Conservation (phyloP, 1,139 yeast species). For the Candida smagusa region DNA sequence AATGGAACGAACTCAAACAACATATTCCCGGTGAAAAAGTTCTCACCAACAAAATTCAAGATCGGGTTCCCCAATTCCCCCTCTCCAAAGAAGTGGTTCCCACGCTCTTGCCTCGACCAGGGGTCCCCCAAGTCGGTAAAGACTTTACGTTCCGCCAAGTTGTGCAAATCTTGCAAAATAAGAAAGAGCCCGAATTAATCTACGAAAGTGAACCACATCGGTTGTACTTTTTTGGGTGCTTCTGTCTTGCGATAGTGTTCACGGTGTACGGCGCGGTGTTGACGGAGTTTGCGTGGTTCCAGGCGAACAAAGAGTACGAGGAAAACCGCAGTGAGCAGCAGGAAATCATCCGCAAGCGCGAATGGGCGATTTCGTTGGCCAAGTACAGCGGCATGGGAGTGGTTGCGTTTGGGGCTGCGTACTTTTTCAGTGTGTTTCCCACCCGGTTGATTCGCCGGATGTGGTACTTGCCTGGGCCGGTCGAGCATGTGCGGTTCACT, state of each 20-base stretch:
- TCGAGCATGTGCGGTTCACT: constrained; percentile 58
- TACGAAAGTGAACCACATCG: constrained; percentile 85
- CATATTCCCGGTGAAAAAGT: constrained; percentile 61
- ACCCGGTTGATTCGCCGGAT: constrained; percentile 70
- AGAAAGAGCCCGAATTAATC: constrained; percentile 65
- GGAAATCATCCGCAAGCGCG: constrained; percentile 33
- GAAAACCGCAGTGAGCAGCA: constrained; percentile 50
- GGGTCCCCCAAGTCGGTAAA: constrained; percentile 67
- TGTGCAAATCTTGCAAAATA: constrained; percentile 54
- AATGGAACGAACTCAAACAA: constrained; percentile 45
- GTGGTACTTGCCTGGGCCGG: constrained; percentile 66
- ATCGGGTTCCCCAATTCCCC: constrained; percentile 62
- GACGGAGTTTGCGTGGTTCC: constrained; percentile 55
- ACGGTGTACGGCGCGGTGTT: constrained; percentile 64
- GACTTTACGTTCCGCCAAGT: constrained; percentile 59
- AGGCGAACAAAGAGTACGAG: constrained; percentile 54
- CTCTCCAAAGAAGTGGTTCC: constrained; percentile 65
- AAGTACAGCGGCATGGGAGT: constrained; percentile 36
- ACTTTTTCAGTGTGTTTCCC: constrained; percentile 52
- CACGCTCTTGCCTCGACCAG: constrained; percentile 67
- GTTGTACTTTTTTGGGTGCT: constrained; percentile 66
- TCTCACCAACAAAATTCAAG: constrained; percentile 46
- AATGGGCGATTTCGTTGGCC: constrained; percentile 32
- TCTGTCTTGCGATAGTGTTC: constrained; percentile 66
- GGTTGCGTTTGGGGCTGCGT: constrained; percentile 40